Conservation (phyloP, 1,139 yeast species). For the Yamadazyma buinensis region DNA sequence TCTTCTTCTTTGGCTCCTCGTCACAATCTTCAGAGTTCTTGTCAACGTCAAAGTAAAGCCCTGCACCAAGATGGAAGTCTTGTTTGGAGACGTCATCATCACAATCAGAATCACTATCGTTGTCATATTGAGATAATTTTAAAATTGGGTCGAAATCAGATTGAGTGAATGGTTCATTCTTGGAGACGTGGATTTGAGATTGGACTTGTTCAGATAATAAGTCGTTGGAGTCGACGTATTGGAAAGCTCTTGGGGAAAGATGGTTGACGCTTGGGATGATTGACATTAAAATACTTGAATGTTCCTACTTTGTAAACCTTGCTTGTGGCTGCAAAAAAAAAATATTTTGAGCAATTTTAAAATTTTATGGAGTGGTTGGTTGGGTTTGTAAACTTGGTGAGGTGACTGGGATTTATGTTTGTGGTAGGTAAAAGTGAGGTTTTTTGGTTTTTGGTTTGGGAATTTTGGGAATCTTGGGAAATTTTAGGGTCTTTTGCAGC, state of each 20-base stretch:
- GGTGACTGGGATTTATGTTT: too few species aligned
- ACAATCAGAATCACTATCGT: background rate
- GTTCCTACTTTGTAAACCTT: conserved; percentile 2
- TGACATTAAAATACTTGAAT: conserved; percentile 1
- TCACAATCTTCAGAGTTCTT: conserved; percentile 8
- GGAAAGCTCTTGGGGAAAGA: conserved; percentile 2
- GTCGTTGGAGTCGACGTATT: conserved; percentile 11
- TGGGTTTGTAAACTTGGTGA: too few species aligned
- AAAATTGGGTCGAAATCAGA: conserved; percentile 5
- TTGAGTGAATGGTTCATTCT: background rate
- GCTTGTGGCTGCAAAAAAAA: conserved; percentile 7
- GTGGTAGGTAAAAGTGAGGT: too few species aligned
- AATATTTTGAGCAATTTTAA: too few species aligned
- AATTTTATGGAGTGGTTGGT: too few species aligned
- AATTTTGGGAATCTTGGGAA: too few species aligned
- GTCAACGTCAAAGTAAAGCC: conserved; percentile 11
- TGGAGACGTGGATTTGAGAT: background rate
- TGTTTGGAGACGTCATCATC: background rate
- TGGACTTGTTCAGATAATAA: conserved; percentile 5
- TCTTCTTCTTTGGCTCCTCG: conserved; percentile 12
- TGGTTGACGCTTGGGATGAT: too few species aligned
- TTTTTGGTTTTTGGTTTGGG: too few species aligned
- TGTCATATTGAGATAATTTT: background rate
- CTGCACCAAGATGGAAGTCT: conserved; percentile 11
- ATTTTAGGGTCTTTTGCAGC: too few species aligned